These are phyloP conservation scores for Apium graveolens DNA, from an alignment of 129 eudicot genomes.

Conservation along the genomic window DNA sequence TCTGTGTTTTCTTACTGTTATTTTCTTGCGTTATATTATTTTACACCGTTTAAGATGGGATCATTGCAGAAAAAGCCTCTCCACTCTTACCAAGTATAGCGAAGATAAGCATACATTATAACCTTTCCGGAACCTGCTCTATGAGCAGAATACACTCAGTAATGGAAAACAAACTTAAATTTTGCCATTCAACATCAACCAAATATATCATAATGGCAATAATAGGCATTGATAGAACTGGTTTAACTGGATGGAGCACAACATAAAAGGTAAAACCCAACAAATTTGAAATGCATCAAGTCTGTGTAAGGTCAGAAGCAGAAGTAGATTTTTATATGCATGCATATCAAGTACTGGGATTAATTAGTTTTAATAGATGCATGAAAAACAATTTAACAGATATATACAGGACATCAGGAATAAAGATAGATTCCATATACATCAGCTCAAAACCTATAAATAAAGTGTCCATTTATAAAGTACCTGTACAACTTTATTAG, in stretches of 20 bases:
- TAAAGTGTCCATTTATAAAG: background rate
- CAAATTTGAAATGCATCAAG: background rate
- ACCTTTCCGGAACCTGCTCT: background rate
- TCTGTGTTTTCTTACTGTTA: background rate
- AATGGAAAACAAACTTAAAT: too few relatives aligned
- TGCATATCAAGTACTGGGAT: background rate
- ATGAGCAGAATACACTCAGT: background rate
- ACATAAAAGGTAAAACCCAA: background rate
- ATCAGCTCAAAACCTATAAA: background rate
- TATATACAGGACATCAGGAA: background rate
- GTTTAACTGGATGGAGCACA: slow-evolving; percentile 1
- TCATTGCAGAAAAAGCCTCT: background rate
- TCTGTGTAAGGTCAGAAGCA: background rate
- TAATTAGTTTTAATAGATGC: background rate
- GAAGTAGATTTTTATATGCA: background rate
- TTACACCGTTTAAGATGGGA: background rate
- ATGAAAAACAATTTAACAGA: too few relatives aligned
- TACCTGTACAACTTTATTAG: slow-evolving; percentile 70
- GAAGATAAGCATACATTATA: background rate
- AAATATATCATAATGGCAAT: background rate
- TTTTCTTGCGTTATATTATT: background rate
- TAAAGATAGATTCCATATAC: background rate
- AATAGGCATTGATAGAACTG: background rate
- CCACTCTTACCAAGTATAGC: background rate
- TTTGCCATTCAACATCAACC: background rate